phyloP scores from a whole-genome alignment of 2,329 filamentous ascomycete genomes.

The Exserohilum turcica region DNA sequence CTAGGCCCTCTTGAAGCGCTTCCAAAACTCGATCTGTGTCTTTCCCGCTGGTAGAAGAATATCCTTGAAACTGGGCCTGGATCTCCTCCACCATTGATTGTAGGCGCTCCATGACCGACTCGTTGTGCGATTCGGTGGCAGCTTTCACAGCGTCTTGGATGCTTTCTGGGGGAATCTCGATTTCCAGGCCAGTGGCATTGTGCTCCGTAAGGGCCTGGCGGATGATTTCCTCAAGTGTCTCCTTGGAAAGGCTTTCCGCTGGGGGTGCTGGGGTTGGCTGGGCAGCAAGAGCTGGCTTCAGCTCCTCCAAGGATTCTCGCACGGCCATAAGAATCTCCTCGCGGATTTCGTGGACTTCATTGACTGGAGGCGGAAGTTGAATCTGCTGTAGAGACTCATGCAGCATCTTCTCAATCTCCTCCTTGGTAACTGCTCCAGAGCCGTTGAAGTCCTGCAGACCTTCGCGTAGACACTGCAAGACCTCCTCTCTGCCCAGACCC shows the following conservation, averaged over 20 bases:
- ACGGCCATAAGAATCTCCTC: slow-evolving; percentile 86
- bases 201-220: slow-evolving; percentile 61
- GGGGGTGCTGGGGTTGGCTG: slow-evolving; percentile 36
- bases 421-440: slow-evolving; percentile 68
- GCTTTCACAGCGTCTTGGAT: slow-evolving; percentile 63
- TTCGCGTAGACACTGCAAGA: slow-evolving; percentile 83
- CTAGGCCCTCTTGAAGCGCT: slow-evolving; percentile 84
- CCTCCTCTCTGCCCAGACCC: slow-evolving; percentile 86
- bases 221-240: slow-evolving; percentile 63
- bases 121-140: slow-evolving; percentile 60
- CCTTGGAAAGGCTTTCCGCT: slow-evolving; percentile 56
- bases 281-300: slow-evolving; percentile 60
- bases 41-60: slow-evolving; percentile 75
- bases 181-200: slow-evolving; percentile 48
- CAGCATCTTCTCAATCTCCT: slow-evolving; percentile 84
- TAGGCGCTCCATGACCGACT: slow-evolving; percentile 64
- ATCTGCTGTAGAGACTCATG: slow-evolving; percentile 86
- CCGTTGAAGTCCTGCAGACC: slow-evolving; percentile 77
- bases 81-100: slow-evolving; percentile 65
- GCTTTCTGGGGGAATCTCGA: slow-evolving; percentile 57
- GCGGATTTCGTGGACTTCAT: slow-evolving; percentile 70
- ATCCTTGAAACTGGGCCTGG: slow-evolving; percentile 73
- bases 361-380: slow-evolving; percentile 72
- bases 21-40: slow-evolving; percentile 89
- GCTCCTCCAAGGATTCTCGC: slow-evolving; percentile 82